Evolutionary conservation across 305 asterid species (phyloP).

Genomic region (Solanum chacoense): DNA sequence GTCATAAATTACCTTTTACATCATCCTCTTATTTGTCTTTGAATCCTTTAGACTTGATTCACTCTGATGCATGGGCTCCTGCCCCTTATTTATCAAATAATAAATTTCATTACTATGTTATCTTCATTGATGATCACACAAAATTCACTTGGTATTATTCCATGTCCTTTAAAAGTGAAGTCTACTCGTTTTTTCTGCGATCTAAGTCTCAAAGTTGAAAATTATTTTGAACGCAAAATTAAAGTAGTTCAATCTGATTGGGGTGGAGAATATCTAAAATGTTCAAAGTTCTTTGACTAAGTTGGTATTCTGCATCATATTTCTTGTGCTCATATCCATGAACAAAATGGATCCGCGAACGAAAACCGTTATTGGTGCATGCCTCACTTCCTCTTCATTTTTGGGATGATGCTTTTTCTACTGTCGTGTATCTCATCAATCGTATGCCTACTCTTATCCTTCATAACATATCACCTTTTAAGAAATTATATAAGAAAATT

Average conservation of each 20-base stretch:
- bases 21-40: neutral
- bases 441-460: neutral
- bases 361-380: neutral
- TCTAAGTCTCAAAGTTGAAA: neutral
- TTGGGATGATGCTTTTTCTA: neutral
- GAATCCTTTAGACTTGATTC: neutral
- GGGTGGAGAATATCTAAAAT: neutral
- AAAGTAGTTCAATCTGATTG: neutral
- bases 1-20: neutral
- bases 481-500: neutral
- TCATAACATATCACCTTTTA: neutral
- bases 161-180: neutral
- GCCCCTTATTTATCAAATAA: neutral
- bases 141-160: neutral
- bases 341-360: neutral
- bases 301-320: neutral
- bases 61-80: neutral
- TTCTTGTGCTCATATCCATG: neutral
- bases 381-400: neutral
- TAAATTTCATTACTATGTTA: neutral
- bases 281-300: neutral
- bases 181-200: neutral
- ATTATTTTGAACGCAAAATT: neutral
- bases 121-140: neutral
- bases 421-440: neutral